Evolutionary conservation across 2,329 filamentous ascomycete species (phyloP).

Genomic region (Cephalotrichum gorgonifer): DNA sequence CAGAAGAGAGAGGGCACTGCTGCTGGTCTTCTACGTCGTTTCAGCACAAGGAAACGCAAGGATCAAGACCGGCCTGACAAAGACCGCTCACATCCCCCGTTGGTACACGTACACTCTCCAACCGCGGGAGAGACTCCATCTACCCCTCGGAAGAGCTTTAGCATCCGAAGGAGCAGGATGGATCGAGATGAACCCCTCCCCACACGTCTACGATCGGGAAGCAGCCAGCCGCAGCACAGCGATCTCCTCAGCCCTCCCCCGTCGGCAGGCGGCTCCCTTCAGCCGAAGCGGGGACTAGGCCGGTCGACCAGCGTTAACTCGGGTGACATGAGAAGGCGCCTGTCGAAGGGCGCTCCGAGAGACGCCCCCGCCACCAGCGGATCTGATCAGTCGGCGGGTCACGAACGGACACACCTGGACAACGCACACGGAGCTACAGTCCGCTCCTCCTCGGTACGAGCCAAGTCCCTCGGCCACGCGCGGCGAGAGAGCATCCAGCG

Average conservation of each 20-base stretch:
- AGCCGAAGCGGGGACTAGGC: constrained; percentile 60
- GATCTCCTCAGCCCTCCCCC: constrained; percentile 68
- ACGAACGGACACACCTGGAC: constrained; percentile 40
- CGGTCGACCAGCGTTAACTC: constrained; percentile 89
- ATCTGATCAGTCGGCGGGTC: constrained; percentile 61
- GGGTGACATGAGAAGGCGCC: constrained; percentile 63
- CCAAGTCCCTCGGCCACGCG: constrained; percentile 83
- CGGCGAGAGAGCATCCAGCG: constrained; percentile 88
- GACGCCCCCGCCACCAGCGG: constrained; percentile 68
- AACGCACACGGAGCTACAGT: constrained; percentile 40
- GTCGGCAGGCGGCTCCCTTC: constrained; percentile 45
- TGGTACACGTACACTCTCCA: constrained; percentile 70
- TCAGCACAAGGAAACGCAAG: constrained; percentile 75
- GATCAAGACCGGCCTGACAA: constrained; percentile 54
- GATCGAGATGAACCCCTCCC: constrained; percentile 40
- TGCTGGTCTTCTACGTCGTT: constrained; percentile 71
- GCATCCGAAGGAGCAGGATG: constrained; percentile 53
- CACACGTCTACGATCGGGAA: constrained; percentile 41
- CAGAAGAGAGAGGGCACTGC: constrained; percentile 85
- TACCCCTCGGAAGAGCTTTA: constrained; percentile 76
- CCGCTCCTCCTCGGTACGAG: constrained; percentile 56
- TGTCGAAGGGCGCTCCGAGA: constrained; percentile 35
- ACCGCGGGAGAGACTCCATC: constrained; percentile 44
- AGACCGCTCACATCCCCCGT: constrained; percentile 59
- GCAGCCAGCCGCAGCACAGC: constrained; percentile 61